Conservation (phyloP, 495 filamentous ascomycete species). For the Penicillium longicatenatum region DNA sequence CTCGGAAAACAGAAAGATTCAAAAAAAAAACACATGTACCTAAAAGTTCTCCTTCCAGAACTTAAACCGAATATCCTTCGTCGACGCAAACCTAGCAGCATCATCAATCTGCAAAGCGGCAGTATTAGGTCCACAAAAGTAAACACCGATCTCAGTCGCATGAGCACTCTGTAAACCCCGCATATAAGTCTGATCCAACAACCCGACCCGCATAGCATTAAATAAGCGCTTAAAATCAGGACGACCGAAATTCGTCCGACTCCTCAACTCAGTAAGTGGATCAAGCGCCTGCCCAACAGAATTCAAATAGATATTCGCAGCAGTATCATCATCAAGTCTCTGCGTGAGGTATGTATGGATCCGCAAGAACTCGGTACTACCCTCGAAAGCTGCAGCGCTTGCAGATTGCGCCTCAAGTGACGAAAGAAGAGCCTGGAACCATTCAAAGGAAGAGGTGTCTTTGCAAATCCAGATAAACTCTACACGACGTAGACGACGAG, state of each 20-base stretch:
- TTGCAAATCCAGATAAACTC: conserved; percentile 99
- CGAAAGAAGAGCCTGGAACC: conserved; percentile 93
- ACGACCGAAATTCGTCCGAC: conserved; percentile 91
- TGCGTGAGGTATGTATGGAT: conserved; percentile 99
- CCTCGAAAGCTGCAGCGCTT: conserved; percentile 64
- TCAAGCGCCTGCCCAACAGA: conserved; percentile 84
- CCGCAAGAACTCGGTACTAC: conserved; percentile 83
- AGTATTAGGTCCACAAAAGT: conserved; percentile 90
- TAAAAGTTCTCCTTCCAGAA: conserved; percentile 98
- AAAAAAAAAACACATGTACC: background rate
- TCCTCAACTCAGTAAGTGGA: conserved; percentile 86
- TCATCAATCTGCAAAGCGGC: conserved; percentile 82
- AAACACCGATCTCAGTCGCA: conserved; percentile 89
- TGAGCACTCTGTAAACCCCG: conserved; percentile 68
- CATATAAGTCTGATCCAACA: conserved; percentile 82
- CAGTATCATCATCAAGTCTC: conserved; percentile 84
- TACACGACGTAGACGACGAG: conserved; percentile 84
- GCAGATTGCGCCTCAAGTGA: conserved; percentile 88
- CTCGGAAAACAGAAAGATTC: conserved; percentile 1
- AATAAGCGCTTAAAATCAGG: conserved; percentile 89
- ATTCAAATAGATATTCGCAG: conserved; percentile 96
- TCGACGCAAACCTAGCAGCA: conserved; percentile 70
- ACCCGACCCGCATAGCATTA: conserved; percentile 81
- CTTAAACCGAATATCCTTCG: conserved; percentile 81
- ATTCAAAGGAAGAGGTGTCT: conserved; percentile 94